phyloP scores from a whole-genome alignment of 306 rosid genomes.

The Styphnolobium japonicum region DNA sequence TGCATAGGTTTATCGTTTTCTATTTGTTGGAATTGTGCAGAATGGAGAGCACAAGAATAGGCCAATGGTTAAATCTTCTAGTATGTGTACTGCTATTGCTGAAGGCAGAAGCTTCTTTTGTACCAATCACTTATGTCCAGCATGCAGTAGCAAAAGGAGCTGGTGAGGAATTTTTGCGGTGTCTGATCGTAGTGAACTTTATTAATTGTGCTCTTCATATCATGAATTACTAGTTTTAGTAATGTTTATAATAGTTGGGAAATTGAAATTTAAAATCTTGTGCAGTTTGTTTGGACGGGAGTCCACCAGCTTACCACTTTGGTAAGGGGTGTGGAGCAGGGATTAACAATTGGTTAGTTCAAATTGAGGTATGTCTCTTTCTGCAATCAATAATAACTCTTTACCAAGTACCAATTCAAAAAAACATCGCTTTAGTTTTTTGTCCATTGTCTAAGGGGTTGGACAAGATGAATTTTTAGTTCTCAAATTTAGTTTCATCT shows the following conservation, averaged over 20 bases:
- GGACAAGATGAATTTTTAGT: too few relatives aligned
- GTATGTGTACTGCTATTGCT: constrained; percentile 40
- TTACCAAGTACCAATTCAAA: constrained; percentile 1
- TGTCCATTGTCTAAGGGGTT: background rate
- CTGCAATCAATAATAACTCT: background rate
- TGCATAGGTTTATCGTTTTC: background rate
- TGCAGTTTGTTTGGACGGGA: constrained; percentile 96
- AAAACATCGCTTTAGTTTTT: background rate
- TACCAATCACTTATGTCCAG: constrained; percentile 62
- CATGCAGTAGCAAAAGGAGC: constrained; percentile 82
- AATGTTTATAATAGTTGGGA: background rate
- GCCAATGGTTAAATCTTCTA: constrained; percentile 49
- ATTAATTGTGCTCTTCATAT: background rate
- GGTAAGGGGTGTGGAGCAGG: constrained; percentile 79
- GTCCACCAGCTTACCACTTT: constrained; percentile 91
- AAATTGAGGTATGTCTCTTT: constrained; percentile 70
- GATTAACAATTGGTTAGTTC: constrained; percentile 74
- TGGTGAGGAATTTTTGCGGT: constrained; percentile 50
- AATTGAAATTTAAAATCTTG: constrained; percentile 14
- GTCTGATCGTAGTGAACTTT: background rate
- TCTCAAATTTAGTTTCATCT: background rate
- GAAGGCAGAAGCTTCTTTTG: constrained; percentile 49
- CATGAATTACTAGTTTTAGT: background rate
- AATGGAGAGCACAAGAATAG: constrained; percentile 49
- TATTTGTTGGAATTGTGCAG: constrained; percentile 42